These are phyloP conservation scores for Arthrinium puccinioides DNA, from an alignment of 2,329 filamentous ascomycete genomes.

Conservation along the genomic window DNA sequence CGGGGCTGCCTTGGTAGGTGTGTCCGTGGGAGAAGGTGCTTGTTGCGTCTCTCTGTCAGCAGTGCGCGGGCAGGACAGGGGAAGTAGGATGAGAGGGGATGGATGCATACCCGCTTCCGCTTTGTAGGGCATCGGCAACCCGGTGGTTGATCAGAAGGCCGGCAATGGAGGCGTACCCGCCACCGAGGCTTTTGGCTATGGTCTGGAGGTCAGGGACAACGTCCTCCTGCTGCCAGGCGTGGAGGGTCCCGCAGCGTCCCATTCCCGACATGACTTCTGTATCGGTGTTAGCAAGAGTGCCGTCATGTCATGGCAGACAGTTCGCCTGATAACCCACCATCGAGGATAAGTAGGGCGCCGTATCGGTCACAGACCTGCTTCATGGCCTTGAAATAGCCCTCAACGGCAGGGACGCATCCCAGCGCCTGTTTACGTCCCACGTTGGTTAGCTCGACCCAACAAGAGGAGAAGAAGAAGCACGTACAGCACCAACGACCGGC, in stretches of 20 bases:
- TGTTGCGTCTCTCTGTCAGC: conserved; percentile 32
- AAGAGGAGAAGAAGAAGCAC: too few relatives aligned
- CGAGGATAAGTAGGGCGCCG: conserved; percentile 1
- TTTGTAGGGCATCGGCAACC: conserved; percentile 46
- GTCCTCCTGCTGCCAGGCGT: conserved; percentile 54
- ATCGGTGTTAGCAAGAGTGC: too few relatives aligned
- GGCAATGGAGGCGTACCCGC: conserved; percentile 55
- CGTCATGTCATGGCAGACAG: too few relatives aligned
- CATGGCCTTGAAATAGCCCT: conserved; percentile 65
- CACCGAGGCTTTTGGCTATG: conserved; percentile 59
- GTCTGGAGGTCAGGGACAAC: conserved; percentile 58
- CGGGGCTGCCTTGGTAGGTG: conserved; percentile 38
- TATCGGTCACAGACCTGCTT: conserved; percentile 49
- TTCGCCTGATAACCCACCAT: too few relatives aligned
- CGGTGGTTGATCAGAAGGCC: conserved; percentile 46
- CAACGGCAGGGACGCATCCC: conserved; percentile 59
- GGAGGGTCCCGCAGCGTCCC: conserved; percentile 49
- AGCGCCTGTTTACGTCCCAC: too few relatives aligned
- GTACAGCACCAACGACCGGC: conserved; percentile 62
- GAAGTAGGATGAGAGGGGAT: too few relatives aligned
- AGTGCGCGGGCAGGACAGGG: too few relatives aligned
- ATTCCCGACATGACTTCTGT: conserved; percentile 53
- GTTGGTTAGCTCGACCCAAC: too few relatives aligned
- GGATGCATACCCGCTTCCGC: too few relatives aligned
- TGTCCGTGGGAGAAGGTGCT: conserved; percentile 48